These are phyloP conservation scores for Apiospora pterosperma DNA, from an alignment of 2,329 filamentous ascomycete species.

Conservation along the genomic window DNA sequence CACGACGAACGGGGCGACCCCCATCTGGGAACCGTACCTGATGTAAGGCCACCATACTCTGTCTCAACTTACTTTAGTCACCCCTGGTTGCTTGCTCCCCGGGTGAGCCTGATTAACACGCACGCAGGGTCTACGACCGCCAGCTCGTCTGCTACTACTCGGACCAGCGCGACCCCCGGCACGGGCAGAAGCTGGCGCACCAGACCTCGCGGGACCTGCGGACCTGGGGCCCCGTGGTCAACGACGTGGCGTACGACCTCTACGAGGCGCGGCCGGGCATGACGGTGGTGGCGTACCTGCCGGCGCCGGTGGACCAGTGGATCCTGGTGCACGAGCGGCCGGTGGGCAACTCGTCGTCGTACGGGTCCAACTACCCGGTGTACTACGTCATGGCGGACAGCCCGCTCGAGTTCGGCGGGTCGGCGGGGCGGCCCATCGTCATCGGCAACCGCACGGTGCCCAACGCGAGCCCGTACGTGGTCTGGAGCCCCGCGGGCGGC, in stretches of 20 bases:
- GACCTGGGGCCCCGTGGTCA: conserved; percentile 55
- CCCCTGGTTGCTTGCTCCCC: neutral
- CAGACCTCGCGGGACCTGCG: conserved; percentile 56
- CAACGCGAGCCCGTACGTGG: conserved; percentile 38
- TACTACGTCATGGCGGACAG: conserved; percentile 40
- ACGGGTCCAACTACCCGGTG: conserved; percentile 36
- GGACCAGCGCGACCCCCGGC: conserved; percentile 60
- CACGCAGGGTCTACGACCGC: conserved; percentile 47
- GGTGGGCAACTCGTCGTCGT: conserved; percentile 21
- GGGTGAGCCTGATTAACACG: neutral
- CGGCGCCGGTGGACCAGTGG: conserved; percentile 49
- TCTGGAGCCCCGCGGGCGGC: conserved; percentile 42
- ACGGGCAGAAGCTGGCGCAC: conserved; percentile 68
- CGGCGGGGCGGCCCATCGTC: conserved; percentile 28
- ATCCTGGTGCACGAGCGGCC: conserved; percentile 46
- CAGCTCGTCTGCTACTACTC: conserved; percentile 65
- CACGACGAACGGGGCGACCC: conserved; percentile 60
- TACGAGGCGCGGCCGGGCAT: conserved; percentile 67
- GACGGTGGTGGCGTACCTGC: conserved; percentile 55
- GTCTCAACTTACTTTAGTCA: neutral
- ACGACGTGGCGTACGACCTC: conserved; percentile 57
- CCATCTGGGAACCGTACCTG: conserved; percentile 70
- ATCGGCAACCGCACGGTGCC: conserved; percentile 28
- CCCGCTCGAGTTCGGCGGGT: conserved; percentile 34
- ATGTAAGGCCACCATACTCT: conserved; percentile 25